A percentile compares a stretch with the other conserved stretches of the same genome.
These are phyloP conservation scores for Coleophoma eucalyptorum DNA, from an alignment of 2,329 filamentous ascomycete species.

Conservation along the genomic window DNA sequence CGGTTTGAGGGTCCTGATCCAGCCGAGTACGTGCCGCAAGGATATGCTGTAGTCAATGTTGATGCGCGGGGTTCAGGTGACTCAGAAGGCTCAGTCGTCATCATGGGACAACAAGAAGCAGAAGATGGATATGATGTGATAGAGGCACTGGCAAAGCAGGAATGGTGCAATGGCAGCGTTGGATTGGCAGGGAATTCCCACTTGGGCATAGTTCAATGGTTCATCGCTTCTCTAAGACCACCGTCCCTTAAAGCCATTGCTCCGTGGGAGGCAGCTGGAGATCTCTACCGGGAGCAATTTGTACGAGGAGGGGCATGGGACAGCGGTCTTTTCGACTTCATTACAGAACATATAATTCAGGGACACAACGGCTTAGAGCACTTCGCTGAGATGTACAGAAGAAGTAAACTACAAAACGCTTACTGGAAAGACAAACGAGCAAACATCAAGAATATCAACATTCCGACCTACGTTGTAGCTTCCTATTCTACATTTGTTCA, in stretches of 20 bases:
- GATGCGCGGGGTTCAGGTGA: slow-evolving; percentile 17
- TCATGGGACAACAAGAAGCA: slow-evolving; percentile 17
- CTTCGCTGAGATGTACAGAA: slow-evolving; percentile 4
- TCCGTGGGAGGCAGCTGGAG: slow-evolving; percentile 12
- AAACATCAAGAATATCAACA: slow-evolving; percentile 6
- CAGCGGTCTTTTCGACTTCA: slow-evolving; percentile 1
- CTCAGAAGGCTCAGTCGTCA: slow-evolving; percentile 15
- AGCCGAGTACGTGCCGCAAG: slow-evolving; percentile 16
- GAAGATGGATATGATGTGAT: slow-evolving; percentile 23
- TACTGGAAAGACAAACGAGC: slow-evolving; percentile 13
- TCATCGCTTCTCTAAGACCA: slow-evolving; percentile 13
- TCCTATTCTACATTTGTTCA: slow-evolving; percentile 6
- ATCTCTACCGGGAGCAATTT: slow-evolving; percentile 12
- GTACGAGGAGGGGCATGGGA: slow-evolving; percentile 7
- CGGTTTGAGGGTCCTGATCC: slow-evolving; percentile 22
- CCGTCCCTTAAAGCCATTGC: slow-evolving; percentile 10
- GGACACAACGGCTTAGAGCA: slow-evolving; percentile 3
- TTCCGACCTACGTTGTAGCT: slow-evolving; percentile 9
- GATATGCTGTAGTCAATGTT: slow-evolving; percentile 23
- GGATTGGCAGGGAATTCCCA: slow-evolving; percentile 20
- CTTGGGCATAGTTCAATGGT: slow-evolving; percentile 22
- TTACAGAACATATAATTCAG: not conserved
- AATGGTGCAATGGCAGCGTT: slow-evolving; percentile 22
- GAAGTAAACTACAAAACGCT: slow-evolving; percentile 3
- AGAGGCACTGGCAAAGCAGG: slow-evolving; percentile 15